Evolutionary conservation across 768 basidiomycete species (phyloP), one percentile per base, ranked within the genome.

Genomic region (Cantharellus anzutake): DNA sequence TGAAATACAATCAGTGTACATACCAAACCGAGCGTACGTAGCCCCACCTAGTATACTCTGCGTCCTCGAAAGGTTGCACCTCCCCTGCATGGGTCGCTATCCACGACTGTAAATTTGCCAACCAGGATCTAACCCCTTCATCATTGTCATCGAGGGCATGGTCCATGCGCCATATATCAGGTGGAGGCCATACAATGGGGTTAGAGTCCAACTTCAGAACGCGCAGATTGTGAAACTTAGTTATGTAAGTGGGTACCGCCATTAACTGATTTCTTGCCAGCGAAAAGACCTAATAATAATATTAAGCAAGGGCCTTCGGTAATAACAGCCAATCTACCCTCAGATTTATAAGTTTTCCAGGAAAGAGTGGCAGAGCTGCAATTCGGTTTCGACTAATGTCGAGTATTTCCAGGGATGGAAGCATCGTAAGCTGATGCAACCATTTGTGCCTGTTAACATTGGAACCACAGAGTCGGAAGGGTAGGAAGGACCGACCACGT

Each of bases 321-420:
- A 53, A 14, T 35, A 29, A 50, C 39, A 29, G 52, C 4, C n/a
- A 2, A 68, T 77, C 34, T 68, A 87, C 89, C 63, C 81, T 78
- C 62, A 99, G 80, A 60, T 83, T 78, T 56, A 77, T 70, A 44
- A 99, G 77, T 3, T 81, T 78, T 3, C 92, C 92, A 16, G 92
- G 86, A 62, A 82, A 76, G 3, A 78, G 71, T 5, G 96, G 96
- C 29, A 98, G 73, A 56, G 75, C 73, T 68, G 78, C 82, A 65
- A 99, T 80, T 71, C 83, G 88, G 73, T 99, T 99, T 64, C 87
- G 82, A 64, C 89, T 92, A 50, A 99, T 78, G 70, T 99, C 96
- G 63, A 99, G 73, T 61, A 92, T 94, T 71, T 99, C 94, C 59
- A 99, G 76, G 3, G 84, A 83, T 2, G 84, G 80, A 73, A 98